Percentiles rank a stretch among this genome's conserved stretches.
Conservation (phyloP, 2,329 filamentous ascomycete species). For the Colletotrichum siamense region DNA sequence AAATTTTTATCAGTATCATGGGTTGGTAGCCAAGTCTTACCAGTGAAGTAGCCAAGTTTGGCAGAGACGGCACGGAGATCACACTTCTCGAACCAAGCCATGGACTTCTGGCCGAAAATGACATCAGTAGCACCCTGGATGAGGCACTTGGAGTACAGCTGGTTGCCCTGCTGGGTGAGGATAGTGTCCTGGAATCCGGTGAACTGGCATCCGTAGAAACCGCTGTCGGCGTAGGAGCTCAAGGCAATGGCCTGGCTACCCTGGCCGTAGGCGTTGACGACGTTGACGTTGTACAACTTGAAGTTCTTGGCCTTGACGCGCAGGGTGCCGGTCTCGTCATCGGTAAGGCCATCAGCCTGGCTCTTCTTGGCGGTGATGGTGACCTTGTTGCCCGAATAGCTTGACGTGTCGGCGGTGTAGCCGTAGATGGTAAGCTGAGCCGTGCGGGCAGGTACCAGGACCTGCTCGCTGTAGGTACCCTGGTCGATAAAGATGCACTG, state of each 20-base stretch:
- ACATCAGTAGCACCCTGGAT: slow-evolving; percentile 57
- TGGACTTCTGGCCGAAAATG: slow-evolving; percentile 49
- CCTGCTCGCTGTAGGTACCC: slow-evolving; percentile 66
- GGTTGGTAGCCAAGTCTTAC: slow-evolving; percentile 28
- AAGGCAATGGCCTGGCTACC: slow-evolving; percentile 50
- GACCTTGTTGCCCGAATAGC: slow-evolving; percentile 62
- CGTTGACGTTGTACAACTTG: slow-evolving; percentile 65
- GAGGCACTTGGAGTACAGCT: slow-evolving; percentile 50
- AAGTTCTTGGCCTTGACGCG: slow-evolving; percentile 56
- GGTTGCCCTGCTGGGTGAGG: slow-evolving; percentile 49
- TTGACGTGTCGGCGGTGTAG: slow-evolving; percentile 56
- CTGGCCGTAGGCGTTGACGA: slow-evolving; percentile 55
- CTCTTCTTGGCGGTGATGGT: slow-evolving; percentile 59
- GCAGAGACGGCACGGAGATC: slow-evolving; percentile 43
- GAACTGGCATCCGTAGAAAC: slow-evolving; percentile 52
- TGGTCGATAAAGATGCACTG: slow-evolving; percentile 72
- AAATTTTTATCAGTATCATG: not conserved
- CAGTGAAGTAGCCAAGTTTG: slow-evolving; percentile 45
- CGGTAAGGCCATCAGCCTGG: slow-evolving; percentile 53
- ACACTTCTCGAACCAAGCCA: slow-evolving; percentile 48
- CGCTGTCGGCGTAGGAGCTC: slow-evolving; percentile 46
- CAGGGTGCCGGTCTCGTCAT: slow-evolving; percentile 58
- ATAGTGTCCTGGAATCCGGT: slow-evolving; percentile 57
- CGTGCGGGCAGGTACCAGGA: slow-evolving; percentile 54
- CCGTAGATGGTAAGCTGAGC: slow-evolving; percentile 62